Evolutionary conservation across 345 rosid genomes (phyloP).

Genomic region (Gossypioides kirkii): DNA sequence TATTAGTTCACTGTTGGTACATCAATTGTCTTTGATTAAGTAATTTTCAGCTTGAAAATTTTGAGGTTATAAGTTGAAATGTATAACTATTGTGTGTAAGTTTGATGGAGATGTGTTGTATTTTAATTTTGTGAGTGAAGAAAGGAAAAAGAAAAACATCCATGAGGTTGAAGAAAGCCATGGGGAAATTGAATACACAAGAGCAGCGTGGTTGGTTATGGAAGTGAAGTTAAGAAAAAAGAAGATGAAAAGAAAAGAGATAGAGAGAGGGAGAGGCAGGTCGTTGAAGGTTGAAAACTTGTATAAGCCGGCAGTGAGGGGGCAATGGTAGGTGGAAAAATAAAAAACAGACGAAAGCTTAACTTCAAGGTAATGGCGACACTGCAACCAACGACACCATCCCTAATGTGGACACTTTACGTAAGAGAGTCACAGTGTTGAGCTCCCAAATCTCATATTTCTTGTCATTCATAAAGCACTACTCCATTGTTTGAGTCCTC

Average conservation of each 20-base stretch:
- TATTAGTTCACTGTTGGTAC: too few relatives aligned
- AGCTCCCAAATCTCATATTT: not conserved
- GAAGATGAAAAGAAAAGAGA: not conserved
- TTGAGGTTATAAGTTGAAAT: too few relatives aligned
- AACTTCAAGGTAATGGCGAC: constrained; percentile 94
- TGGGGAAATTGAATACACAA: not conserved
- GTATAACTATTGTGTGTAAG: too few relatives aligned
- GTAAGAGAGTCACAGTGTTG: constrained; percentile 25
- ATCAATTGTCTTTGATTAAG: too few relatives aligned
- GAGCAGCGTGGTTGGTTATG: not conserved
- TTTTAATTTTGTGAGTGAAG: too few relatives aligned
- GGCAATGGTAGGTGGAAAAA: constrained; percentile 27
- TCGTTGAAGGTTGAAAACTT: constrained; percentile 6
- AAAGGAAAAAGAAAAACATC: not conserved
- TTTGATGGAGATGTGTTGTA: too few relatives aligned
- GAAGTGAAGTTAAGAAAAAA: not conserved
- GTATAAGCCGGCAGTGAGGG: constrained; percentile 14
- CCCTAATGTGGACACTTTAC: constrained; percentile 32
- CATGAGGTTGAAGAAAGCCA: not conserved
- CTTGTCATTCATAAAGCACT: constrained; percentile 29
- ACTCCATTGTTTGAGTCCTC: not conserved
- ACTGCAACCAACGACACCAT: constrained; percentile 57
- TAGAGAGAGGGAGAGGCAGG: not conserved
- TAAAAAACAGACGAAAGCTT: constrained; percentile 50
- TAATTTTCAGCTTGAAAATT: too few relatives aligned